Evolutionary conservation across 1,284 basidiomycete genomes (phyloP), one percentile per base, ranked within the genome.

Genomic region (Ganoderma lucidum): DNA sequence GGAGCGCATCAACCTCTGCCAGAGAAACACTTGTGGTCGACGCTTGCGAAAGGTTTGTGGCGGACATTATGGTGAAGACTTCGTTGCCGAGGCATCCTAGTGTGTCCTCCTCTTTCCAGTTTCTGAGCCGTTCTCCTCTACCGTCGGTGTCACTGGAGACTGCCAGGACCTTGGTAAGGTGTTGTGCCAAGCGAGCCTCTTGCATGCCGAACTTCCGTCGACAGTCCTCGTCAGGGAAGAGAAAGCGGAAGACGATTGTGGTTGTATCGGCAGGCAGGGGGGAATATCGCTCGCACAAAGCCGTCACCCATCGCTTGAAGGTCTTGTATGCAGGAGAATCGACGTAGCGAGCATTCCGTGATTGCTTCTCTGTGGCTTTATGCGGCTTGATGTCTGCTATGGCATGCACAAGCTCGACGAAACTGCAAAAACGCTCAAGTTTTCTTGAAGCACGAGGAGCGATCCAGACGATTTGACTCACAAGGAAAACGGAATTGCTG

Each of bases 151-250:
- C 55, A 28, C 71, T 75, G 2, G 76, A 80, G 0, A 89, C 78
- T 8, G 83, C 86, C 63, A 92, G 82, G 15, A 87, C 83, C 17
- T 86, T 79, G 2, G 84, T 83, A 0, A 96, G 82, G 39, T 84
- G 79, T 8, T 79, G 78, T 0, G 86, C 86, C n/a, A 96, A 83
- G n/a, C 79, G 83, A 6, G 82, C 81, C 81, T 96, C 95, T 75
- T 93, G 89, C 75, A 96, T 82, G 23, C 88, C 88, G 73, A 94
- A 96, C 75, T 89, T 89, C 39, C 95, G 83, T 39, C 86, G 80
- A 0, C 82, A 74, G 67, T 96, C 94, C 68, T 94, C 89, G 66
- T 96, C 90, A 0, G 95, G 95, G 77, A 96, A 96, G n/a, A 96
- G 81, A 2, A 96, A 78, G 1, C 89, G 87, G 75, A 96, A 90